These are phyloP conservation scores for Pseudocercospora crystallina DNA, from an alignment of 2,329 filamentous ascomycete species.

Conservation along the genomic window DNA sequence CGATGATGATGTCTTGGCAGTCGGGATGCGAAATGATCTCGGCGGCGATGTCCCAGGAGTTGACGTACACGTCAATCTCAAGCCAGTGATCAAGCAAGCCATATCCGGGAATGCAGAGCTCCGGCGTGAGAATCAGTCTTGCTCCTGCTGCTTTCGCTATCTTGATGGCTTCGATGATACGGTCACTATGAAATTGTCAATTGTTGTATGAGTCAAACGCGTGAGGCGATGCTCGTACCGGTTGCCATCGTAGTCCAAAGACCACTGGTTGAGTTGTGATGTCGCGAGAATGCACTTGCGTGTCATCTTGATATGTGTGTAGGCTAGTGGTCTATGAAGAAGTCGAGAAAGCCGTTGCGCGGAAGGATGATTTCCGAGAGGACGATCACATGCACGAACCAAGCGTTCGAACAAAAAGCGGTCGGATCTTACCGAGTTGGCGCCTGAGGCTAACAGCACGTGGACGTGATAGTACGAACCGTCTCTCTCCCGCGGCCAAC, in stretches of 20 bases:
- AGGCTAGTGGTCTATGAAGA: not conserved
- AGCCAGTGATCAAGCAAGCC: conserved; percentile 65
- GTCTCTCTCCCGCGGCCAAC: too few species aligned
- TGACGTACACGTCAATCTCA: conserved; percentile 41
- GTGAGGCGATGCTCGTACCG: conserved; percentile 24
- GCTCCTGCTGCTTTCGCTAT: conserved; percentile 61
- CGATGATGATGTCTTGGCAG: conserved; percentile 64
- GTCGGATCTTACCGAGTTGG: too few species aligned
- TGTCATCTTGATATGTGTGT: conserved; percentile 25
- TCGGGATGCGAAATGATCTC: conserved; percentile 61
- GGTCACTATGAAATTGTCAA: conserved; percentile 33
- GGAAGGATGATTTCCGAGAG: too few species aligned
- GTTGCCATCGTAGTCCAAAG: conserved; percentile 66
- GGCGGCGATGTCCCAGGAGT: conserved; percentile 61
- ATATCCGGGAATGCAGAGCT: conserved; percentile 61
- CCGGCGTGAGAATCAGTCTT: conserved; percentile 53
- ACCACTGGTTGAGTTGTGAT: conserved; percentile 45
- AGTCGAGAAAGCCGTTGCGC: too few species aligned
- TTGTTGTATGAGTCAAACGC: not conserved
- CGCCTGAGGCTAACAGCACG: too few species aligned
- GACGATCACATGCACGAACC: not conserved
- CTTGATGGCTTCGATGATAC: conserved; percentile 64
- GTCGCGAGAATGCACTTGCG: conserved; percentile 44
- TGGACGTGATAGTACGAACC: too few species aligned
- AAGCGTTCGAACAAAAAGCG: not conserved